phyloP scores from a whole-genome alignment of 768 basidiomycete genomes.

The Leccinum aurantiacum region DNA sequence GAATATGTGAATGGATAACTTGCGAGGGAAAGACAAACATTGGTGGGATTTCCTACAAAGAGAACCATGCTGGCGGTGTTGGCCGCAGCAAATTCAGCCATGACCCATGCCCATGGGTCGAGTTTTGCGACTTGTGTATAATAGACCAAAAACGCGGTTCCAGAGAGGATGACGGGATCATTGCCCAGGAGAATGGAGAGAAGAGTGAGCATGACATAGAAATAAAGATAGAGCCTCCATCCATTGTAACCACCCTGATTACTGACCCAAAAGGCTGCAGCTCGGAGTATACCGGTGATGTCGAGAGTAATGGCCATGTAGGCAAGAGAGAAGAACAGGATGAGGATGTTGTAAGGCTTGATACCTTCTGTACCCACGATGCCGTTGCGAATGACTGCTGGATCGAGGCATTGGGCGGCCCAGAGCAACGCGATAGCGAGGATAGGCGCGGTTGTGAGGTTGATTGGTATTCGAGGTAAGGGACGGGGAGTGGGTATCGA shows the following conservation, averaged over 20 bases:
- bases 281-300: conserved; percentile 80
- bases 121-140: conserved; percentile 64
- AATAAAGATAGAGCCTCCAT: conserved; percentile 68
- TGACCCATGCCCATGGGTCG: conserved; percentile 64
- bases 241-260: conserved; percentile 75
- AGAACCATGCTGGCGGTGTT: conserved; percentile 75
- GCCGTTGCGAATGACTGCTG: conserved; percentile 60
- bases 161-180: conserved; percentile 90
- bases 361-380: conserved; percentile 80
- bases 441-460: conserved; percentile 56
- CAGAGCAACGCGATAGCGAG: conserved; percentile 51
- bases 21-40: conserved; percentile 38
- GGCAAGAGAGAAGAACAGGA: conserved; percentile 87
- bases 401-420: conserved; percentile 53
- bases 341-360: conserved; percentile 90
- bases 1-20: background rate
- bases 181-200: conserved; percentile 86
- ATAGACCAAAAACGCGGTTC: conserved; percentile 88
- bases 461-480: conserved; percentile 37
- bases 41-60: conserved; percentile 92
- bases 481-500: conserved; percentile 40
- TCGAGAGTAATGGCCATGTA: conserved; percentile 94
- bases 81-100: conserved; percentile 74
- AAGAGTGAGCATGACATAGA: conserved; percentile 64
- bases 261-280: conserved; percentile 87